Evolutionary conservation across 768 basidiomycete genomes (phyloP).

Genomic region (Tricholomella constricta): DNA sequence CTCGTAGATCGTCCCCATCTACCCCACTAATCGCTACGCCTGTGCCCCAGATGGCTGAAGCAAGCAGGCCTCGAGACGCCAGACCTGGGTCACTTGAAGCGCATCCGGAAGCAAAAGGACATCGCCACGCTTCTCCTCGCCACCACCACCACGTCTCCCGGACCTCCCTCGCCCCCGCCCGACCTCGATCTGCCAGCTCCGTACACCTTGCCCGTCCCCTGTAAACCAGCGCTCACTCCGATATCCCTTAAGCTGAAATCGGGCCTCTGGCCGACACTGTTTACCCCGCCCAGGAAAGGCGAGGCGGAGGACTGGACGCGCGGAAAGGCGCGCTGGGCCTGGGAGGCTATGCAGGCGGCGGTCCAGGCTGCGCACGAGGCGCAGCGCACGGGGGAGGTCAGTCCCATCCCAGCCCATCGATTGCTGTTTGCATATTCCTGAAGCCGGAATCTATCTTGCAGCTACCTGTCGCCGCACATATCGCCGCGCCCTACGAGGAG

Average conservation of each 20-base stretch:
- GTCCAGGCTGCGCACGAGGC: slow-evolving; percentile 52
- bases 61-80: slow-evolving; percentile 59
- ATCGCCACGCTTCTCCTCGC: slow-evolving; percentile 59
- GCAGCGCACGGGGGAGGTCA: slow-evolving; percentile 58
- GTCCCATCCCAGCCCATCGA: slow-evolving; percentile 17
- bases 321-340: slow-evolving; percentile 73
- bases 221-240: slow-evolving; percentile 64
- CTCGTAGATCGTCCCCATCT: neutral
- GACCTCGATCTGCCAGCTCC: slow-evolving; percentile 50
- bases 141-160: slow-evolving; percentile 41
- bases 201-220: slow-evolving; percentile 64
- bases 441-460: slow-evolving; percentile 28
- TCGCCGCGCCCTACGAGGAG: slow-evolving; percentile 55
- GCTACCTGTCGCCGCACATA: slow-evolving; percentile 77
- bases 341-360: slow-evolving; percentile 60
- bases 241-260: slow-evolving; percentile 68
- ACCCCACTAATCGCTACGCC: neutral
- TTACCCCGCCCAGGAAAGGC: slow-evolving; percentile 66
- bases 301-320: slow-evolving; percentile 69
- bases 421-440: neutral
- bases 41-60: slow-evolving; percentile 64
- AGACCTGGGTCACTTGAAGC: slow-evolving; percentile 73
- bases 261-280: slow-evolving; percentile 85
- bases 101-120: slow-evolving; percentile 58
- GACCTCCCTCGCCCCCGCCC: slow-evolving; percentile 51